These are phyloP conservation scores for Boletus subluridellus DNA, from an alignment of 1,284 basidiomycete genomes.

Conservation along the genomic window DNA sequence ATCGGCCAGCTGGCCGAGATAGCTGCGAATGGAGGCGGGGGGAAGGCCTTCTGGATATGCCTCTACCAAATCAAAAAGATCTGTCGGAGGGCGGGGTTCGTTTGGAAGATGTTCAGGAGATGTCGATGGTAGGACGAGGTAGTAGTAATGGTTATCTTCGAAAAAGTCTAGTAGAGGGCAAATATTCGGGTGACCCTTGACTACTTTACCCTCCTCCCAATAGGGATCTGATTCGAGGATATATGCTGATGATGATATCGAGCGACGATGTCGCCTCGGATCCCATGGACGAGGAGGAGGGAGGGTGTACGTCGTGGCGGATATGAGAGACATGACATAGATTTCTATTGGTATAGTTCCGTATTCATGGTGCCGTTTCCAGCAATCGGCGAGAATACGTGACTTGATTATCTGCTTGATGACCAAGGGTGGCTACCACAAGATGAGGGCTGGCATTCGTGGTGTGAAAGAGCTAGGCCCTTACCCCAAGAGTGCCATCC, in stretches of 20 bases:
- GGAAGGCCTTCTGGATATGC: conserved; percentile 83
- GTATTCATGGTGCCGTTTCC: conserved; percentile 93
- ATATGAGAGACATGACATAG: conserved; percentile 93
- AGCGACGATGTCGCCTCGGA: conserved; percentile 47
- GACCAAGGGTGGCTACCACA: conserved; percentile 64
- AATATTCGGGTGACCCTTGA: conserved; percentile 87
- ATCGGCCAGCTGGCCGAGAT: conserved; percentile 93
- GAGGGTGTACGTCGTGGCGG: conserved; percentile 68
- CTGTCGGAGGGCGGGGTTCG: conserved; percentile 59
- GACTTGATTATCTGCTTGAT: conserved; percentile 99
- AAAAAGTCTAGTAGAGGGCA: conserved; percentile 96
- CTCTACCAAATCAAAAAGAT: conserved; percentile 96
- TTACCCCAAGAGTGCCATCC: conserved; percentile 79
- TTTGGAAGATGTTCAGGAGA: conserved; percentile 54
- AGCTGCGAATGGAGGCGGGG: conserved; percentile 71
- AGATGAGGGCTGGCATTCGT: conserved; percentile 18
- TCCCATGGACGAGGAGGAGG: conserved; percentile 78
- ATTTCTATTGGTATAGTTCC: conserved; percentile 99
- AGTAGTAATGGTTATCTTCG: conserved; percentile 96
- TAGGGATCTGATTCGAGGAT: conserved; percentile 31
- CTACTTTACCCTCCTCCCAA: conserved; percentile 67
- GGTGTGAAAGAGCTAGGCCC: conserved; percentile 30
- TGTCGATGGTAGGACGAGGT: conserved; percentile 76
- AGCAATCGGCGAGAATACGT: conserved; percentile 96
- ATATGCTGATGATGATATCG: conserved; percentile 14